Base-by-base conservation (phyloP, 441 rosid genomes). In the Adansonia madagascariensis region DNA sequence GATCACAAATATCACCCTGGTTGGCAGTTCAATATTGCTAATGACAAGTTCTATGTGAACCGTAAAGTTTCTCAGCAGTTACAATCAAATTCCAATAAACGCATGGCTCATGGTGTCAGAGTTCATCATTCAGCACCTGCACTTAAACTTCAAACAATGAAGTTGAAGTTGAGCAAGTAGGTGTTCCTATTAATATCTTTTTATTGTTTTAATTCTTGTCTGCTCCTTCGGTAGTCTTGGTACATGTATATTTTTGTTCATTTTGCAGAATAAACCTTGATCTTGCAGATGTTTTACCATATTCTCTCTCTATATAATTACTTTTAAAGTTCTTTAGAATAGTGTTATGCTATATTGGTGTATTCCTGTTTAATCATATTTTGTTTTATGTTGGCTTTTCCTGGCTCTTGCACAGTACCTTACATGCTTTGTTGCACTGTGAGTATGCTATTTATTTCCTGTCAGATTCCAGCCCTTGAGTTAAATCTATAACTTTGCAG, bases 71-170 rank as follows among this genome's bases (percentile, higher is more conserved):
- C 94, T 77, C 99, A 94, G 86, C 98, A 92, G 74, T 80, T 90
- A 84, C 98, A 93, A 78, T 82, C 95, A 78, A 90, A 84, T 86
- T 81, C 95, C 72, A 92, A 89, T 79, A 93, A 94, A 77, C 91
- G 97, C 59, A 83, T 86, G 50, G 87, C 85, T 83, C 92, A 93
- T 81, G 92, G 97, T 60, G 79, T 86, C 81, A 95, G 90, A 87
- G 89, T 93, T 82, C 92, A 91, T 89, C 98, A 94, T 87, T 92
- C 98, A 73, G 95, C 95, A 69, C 97, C 98, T 81, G 99, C 99
- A 56, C 89, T 94, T 65, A 97, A 94, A 88, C 88, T 97, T 84
- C 97, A 94, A 88, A 93, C 98, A 8, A 90, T 90, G 92, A 94
- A 97, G 84, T 82, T 85, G 82, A 97, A 93, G 88, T 82, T 97